Conservation (phyloP, 768 basidiomycete genomes). For the Tricholoma sp. region DNA sequence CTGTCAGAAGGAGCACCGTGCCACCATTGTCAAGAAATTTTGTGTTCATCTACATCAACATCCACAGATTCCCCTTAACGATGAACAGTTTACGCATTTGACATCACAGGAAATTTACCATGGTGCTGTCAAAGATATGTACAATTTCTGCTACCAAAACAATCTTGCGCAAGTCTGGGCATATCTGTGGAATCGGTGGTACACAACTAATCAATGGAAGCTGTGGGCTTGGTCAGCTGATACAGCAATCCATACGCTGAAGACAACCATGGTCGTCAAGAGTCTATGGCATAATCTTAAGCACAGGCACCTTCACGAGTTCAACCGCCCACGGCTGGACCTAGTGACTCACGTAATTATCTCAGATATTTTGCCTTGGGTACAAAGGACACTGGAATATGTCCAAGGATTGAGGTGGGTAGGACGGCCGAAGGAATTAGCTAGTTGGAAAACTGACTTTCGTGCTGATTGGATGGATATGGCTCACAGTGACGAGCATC, state of each 20-base stretch:
- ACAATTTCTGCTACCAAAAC: slow-evolving; percentile 17
- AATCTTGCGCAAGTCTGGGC: slow-evolving; percentile 22
- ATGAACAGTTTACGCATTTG: slow-evolving; percentile 2
- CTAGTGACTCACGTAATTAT: slow-evolving; percentile 13
- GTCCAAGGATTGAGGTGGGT: slow-evolving; percentile 10
- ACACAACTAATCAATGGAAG: slow-evolving; percentile 19
- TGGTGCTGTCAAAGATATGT: slow-evolving; percentile 15
- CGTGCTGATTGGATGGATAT: slow-evolving; percentile 15
- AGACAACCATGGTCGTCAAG: background rate
- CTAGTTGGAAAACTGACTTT: slow-evolving; percentile 16
- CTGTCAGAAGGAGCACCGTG: slow-evolving; percentile 12
- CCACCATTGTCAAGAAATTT: slow-evolving; percentile 12
- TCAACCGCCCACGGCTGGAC: slow-evolving; percentile 16
- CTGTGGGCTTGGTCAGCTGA: background rate
- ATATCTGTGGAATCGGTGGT: slow-evolving; percentile 27
- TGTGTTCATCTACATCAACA: slow-evolving; percentile 16
- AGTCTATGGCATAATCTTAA: slow-evolving; percentile 17
- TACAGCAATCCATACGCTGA: background rate
- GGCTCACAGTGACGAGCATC: slow-evolving; percentile 11
- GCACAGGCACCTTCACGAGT: slow-evolving; percentile 17
- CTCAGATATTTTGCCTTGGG: slow-evolving; percentile 10
- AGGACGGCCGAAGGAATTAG: slow-evolving; percentile 12
- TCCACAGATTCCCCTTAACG: slow-evolving; percentile 13
- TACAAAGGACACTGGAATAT: slow-evolving; percentile 10
- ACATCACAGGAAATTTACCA: slow-evolving; percentile 5